phyloP scores from a whole-genome alignment of 2,329 filamentous ascomycete species.

The Beauveria medogensis region DNA sequence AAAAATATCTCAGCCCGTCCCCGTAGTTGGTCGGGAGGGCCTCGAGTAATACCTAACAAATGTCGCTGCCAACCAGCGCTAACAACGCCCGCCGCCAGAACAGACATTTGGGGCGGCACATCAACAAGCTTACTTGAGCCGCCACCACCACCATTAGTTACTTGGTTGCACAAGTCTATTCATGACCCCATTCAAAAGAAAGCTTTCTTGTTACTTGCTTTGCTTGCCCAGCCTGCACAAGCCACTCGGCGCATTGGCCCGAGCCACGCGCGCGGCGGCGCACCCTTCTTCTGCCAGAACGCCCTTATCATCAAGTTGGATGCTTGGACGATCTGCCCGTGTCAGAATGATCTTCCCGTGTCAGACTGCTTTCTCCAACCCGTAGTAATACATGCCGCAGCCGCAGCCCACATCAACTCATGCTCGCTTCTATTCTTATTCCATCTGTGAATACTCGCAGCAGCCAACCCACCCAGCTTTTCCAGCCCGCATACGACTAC shows the following conservation, averaged over 20 bases:
- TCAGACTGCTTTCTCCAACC: no score
- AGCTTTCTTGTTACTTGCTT: not conserved
- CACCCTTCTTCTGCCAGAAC: no score
- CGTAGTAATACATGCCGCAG: no score
- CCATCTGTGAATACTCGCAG: not conserved
- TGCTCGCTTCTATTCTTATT: not conserved
- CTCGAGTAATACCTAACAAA: constrained; percentile 2
- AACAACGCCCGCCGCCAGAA: not conserved
- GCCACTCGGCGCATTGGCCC: constrained; percentile 4
- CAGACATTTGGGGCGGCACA: not conserved
- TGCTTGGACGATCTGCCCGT: not conserved
- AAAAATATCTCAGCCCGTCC: not conserved
- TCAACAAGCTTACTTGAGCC: not conserved
- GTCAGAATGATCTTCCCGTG: not conserved
- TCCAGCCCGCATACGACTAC: not conserved
- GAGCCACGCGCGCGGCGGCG: not conserved
- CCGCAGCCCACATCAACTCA: not conserved
- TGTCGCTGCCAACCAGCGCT: not conserved
- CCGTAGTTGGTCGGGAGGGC: not conserved
- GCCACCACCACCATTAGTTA: not conserved
- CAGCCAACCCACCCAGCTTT: not conserved
- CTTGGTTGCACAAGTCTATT: no score
- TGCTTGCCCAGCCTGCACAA: constrained; percentile 2
- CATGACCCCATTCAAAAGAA: not conserved
- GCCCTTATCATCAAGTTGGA: no score